Evolutionary conservation across 805 yeast genomes (phyloP).

Genomic region (Kazachstania psychrophila): DNA sequence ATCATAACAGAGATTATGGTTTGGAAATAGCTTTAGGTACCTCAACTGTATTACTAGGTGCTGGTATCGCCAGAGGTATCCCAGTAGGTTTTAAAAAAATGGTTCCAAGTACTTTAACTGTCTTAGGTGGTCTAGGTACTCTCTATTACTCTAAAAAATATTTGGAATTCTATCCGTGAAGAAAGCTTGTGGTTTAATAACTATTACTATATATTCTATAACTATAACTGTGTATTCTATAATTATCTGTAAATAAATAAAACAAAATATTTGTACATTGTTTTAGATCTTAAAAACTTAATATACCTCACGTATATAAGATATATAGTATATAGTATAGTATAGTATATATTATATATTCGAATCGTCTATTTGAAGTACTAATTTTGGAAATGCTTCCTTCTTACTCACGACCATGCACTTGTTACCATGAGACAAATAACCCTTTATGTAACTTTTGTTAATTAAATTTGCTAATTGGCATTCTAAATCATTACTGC

Average conservation of each 20-base stretch:
- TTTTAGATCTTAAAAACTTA: no score
- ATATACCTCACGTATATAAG: no score
- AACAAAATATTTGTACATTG: no score
- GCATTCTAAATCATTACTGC: constrained; percentile 50
- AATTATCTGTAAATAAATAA: not conserved
- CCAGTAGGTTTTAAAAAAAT: constrained; percentile 58
- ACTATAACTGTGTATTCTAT: not conserved
- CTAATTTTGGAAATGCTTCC: constrained; percentile 54
- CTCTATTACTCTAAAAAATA: constrained; percentile 68
- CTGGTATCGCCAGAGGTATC: constrained; percentile 64
- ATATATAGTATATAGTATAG: not conserved
- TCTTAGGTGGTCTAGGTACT: constrained; percentile 54
- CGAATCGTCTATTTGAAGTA: not conserved
- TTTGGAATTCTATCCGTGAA: constrained; percentile 49
- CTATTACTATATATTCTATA: not conserved
- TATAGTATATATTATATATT: not conserved
- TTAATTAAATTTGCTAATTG: constrained; percentile 56
- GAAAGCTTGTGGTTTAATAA: no score
- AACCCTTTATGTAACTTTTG: constrained; percentile 60
- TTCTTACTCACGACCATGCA: constrained; percentile 69
- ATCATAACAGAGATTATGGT: constrained; percentile 68
- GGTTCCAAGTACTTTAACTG: constrained; percentile 57
- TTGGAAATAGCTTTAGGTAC: constrained; percentile 71
- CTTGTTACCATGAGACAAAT: constrained; percentile 64
- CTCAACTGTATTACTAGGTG: constrained; percentile 53